Conservation (phyloP, 331 rosid species). For the Stylosanthes scabra region DNA sequence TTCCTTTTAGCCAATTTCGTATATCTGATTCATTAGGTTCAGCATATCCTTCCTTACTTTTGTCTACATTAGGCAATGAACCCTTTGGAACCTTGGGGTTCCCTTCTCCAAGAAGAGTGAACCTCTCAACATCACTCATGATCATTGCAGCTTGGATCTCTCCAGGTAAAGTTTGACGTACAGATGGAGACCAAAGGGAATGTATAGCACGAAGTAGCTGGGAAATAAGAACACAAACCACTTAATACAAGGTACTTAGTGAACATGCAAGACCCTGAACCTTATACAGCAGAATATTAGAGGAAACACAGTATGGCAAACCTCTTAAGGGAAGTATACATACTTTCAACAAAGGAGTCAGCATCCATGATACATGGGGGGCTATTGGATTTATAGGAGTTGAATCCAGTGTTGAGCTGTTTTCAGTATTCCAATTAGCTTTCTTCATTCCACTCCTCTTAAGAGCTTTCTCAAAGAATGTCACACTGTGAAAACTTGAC, state of each 20-base stretch:
- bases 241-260: slow-evolving; percentile 19
- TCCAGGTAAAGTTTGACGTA: slow-evolving; percentile 73
- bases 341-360: slow-evolving; percentile 94
- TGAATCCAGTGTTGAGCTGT: slow-evolving; percentile 57
- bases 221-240: slow-evolving; percentile 37
- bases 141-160: slow-evolving; percentile 90
- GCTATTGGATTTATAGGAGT: slow-evolving; percentile 79
- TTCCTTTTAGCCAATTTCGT: slow-evolving; percentile 94
- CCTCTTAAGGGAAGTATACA: slow-evolving; percentile 38
- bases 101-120: slow-evolving; percentile 92
- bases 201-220: slow-evolving; percentile 90
- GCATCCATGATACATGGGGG: slow-evolving; percentile 94
- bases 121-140: slow-evolving; percentile 79
- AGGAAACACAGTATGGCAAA: slow-evolving; percentile 40
- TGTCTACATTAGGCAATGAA: slow-evolving; percentile 47
- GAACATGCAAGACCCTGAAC: slow-evolving; percentile 31
- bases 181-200: slow-evolving; percentile 90
- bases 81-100: slow-evolving; percentile 73
- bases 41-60: slow-evolving; percentile 65
- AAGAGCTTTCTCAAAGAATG: slow-evolving; percentile 98
- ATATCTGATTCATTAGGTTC: slow-evolving; percentile 77
- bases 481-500: slow-evolving; percentile 86
- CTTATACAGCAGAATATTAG: slow-evolving; percentile 35
- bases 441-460: slow-evolving; percentile 95
- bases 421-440: slow-evolving; percentile 60